These are phyloP conservation scores for Scenedesmus sp. DNA, from an alignment of 163 green algal species.

Conservation along the genomic window DNA sequence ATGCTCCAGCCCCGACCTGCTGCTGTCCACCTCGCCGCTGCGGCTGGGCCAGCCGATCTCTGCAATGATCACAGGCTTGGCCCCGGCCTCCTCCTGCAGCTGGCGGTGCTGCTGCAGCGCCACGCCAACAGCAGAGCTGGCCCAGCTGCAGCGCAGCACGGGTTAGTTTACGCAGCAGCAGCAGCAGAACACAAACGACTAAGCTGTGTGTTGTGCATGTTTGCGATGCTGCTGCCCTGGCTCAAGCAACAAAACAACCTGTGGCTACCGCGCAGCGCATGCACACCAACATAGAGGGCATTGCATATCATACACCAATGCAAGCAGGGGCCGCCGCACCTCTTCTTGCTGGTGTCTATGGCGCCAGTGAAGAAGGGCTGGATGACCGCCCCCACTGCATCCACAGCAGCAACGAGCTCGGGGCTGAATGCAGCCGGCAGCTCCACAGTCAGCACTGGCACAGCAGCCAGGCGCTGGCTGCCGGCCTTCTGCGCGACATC, in stretches of 20 bases:
- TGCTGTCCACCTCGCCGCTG: conserved; percentile 36
- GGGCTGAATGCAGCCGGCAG: conserved; percentile 16
- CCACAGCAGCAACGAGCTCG: conserved; percentile 37
- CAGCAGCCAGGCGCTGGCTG: background rate
- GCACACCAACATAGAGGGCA: too few species aligned
- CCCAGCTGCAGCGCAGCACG: conserved; percentile 26
- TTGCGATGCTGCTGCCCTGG: too few species aligned
- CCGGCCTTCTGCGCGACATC: background rate
- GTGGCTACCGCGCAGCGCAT: too few species aligned
- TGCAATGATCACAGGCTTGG: conserved; percentile 30
- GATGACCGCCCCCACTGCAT: background rate
- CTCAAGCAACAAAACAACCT: too few species aligned
- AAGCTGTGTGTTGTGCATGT: too few species aligned
- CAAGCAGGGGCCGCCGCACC: background rate
- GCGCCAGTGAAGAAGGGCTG: conserved; percentile 32
- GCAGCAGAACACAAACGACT: background rate
- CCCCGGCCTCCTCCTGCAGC: background rate
- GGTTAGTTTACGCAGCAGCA: background rate
- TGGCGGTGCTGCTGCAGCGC: conserved; percentile 25
- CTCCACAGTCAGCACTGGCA: conserved; percentile 39
- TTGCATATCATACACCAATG: too few species aligned
- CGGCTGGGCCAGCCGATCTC: conserved; percentile 42
- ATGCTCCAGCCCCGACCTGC: background rate
- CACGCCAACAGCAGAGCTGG: background rate
- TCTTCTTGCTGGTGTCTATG: conserved; percentile 18